Evolutionary conservation across 2,329 filamentous ascomycete genomes (phyloP).

Genomic region (Fusarium fujikuroi): DNA sequence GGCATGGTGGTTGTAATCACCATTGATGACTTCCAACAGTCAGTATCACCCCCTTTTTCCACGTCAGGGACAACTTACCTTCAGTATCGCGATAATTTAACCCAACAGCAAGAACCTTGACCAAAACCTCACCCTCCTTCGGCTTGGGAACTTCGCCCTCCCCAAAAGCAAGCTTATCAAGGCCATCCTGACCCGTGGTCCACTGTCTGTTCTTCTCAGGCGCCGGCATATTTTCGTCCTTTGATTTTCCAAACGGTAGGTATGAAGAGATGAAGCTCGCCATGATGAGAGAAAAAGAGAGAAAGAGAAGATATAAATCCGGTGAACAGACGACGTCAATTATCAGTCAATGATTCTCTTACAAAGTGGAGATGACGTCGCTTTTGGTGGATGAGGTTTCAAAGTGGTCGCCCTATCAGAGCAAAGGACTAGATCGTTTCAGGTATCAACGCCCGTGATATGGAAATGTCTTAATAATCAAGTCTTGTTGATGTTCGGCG

Average conservation of each 20-base stretch:
- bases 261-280: slow-evolving; percentile 37
- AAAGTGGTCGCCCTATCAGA: slow-evolving; percentile 23
- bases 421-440: slow-evolving; percentile 21
- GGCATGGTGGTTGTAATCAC: slow-evolving; percentile 74
- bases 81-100: slow-evolving; percentile 63
- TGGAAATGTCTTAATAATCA: slow-evolving; percentile 31
- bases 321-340: slow-evolving; percentile 7
- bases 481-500: neutral
- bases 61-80: slow-evolving; percentile 46
- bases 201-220: slow-evolving; percentile 59
- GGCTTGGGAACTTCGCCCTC: slow-evolving; percentile 59
- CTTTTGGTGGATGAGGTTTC: slow-evolving; percentile 22
- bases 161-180: slow-evolving; percentile 61
- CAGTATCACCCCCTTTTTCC: neutral
- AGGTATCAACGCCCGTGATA: slow-evolving; percentile 9
- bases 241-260: slow-evolving; percentile 33
- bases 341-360: slow-evolving; percentile 20
- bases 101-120: slow-evolving; percentile 59
- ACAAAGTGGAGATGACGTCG: slow-evolving; percentile 38
- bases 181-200: slow-evolving; percentile 64
- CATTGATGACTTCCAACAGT: slow-evolving; percentile 64
- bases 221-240: slow-evolving; percentile 16
- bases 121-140: slow-evolving; percentile 62
- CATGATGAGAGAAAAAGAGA: slow-evolving; percentile 18
- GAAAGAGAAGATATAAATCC: neutral